These are phyloP conservation scores for Umbellularia californica DNA, from an alignment of 164 flowering plant species.

Conservation along the genomic window DNA sequence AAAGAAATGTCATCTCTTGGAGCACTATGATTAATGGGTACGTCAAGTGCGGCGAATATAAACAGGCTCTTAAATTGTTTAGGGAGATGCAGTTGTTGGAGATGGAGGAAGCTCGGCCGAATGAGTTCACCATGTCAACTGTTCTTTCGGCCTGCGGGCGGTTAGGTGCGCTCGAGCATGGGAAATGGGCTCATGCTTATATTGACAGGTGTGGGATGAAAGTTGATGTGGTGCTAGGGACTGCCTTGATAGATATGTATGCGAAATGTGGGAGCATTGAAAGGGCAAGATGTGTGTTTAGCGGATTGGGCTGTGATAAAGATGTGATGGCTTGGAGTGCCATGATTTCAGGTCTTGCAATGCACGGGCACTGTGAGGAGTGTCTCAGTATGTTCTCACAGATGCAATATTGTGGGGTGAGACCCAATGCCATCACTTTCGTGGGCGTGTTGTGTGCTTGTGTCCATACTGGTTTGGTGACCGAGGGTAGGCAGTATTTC, in stretches of 20 bases:
- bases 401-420: conserved; percentile 25
- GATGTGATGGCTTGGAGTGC: conserved; percentile 44
- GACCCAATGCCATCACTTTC: conserved; percentile 33
- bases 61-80: conserved; percentile 28
- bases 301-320: conserved; percentile 22
- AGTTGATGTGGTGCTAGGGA: conserved; percentile 27
- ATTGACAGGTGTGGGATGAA: conserved; percentile 24
- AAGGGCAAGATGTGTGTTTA: conserved; percentile 25
- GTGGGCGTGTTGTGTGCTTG: conserved; percentile 37
- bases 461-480: conserved; percentile 34
- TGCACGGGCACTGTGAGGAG: conserved; percentile 30
- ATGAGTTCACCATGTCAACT: conserved; percentile 28
- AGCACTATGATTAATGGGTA: conserved; percentile 39
- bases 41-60: conserved; percentile 20
- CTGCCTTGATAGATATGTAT: conserved; percentile 72
- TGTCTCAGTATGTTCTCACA: conserved; percentile 21
- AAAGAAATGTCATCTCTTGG: conserved; percentile 38
- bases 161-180: conserved; percentile 34
- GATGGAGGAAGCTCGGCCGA: conserved; percentile 17
- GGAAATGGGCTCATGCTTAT: conserved; percentile 34
- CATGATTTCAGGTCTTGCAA: conserved; percentile 33
- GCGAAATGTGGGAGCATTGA: conserved; percentile 60
- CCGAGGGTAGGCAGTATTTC: conserved; percentile 31
- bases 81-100: conserved; percentile 27
- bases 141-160: conserved; percentile 32